Evolutionary conservation across 2,329 filamentous ascomycete species (phyloP).

Genomic region (Colletotrichum tropicale): DNA sequence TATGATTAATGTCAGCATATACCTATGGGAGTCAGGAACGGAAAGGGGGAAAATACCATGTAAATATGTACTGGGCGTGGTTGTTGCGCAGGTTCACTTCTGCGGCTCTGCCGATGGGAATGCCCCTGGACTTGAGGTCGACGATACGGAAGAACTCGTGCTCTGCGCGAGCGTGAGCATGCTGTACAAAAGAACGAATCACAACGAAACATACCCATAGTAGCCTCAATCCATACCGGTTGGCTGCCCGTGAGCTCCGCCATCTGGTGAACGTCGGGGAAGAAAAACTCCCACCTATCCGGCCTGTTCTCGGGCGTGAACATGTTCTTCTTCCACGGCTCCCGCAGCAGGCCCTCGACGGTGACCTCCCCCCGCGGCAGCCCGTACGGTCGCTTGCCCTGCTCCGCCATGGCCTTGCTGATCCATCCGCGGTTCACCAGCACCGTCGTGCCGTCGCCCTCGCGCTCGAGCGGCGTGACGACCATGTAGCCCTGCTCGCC

Average conservation of each 20-base stretch:
- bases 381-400: slow-evolving; percentile 68
- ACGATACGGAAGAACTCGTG: slow-evolving; percentile 79
- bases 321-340: slow-evolving; percentile 97
- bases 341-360: slow-evolving; percentile 82
- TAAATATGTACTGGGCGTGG: slow-evolving; percentile 98
- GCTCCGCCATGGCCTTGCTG: slow-evolving; percentile 71
- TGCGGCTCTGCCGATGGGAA: slow-evolving; percentile 85
- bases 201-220: slow-evolving; percentile 69
- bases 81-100: slow-evolving; percentile 96
- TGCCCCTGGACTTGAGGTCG: slow-evolving; percentile 77
- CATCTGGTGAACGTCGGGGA: slow-evolving; percentile 94
- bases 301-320: slow-evolving; percentile 93
- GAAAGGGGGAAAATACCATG: slow-evolving; percentile 68
- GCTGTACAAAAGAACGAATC: not conserved
- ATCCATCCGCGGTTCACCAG: slow-evolving; percentile 95
- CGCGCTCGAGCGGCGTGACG: slow-evolving; percentile 85
- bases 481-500: slow-evolving; percentile 92
- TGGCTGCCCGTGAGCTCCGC: slow-evolving; percentile 81
- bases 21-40: not conserved
- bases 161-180: slow-evolving; percentile 50
- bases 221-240: slow-evolving; percentile 93
- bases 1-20: slow-evolving; percentile 38
- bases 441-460: slow-evolving; percentile 67
- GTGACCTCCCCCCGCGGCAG: slow-evolving; percentile 74
- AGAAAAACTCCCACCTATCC: slow-evolving; percentile 87